These are phyloP conservation scores for Penicillium sp. DNA, from an alignment of 2,329 filamentous ascomycete genomes.

Conservation along the genomic window DNA sequence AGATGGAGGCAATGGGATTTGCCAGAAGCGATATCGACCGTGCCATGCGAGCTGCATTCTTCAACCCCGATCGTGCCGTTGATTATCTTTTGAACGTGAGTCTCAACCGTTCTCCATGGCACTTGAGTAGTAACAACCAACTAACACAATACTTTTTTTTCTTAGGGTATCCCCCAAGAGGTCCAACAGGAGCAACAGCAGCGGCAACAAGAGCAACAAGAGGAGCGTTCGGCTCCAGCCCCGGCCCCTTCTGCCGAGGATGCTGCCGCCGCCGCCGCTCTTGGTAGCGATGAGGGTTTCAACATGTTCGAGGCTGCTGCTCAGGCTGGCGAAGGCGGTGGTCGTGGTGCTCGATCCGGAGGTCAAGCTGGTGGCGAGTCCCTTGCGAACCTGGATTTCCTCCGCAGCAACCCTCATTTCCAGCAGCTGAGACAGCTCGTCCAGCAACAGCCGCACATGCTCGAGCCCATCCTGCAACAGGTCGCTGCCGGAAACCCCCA, in stretches of 20 bases:
- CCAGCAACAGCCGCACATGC: constrained; percentile 97
- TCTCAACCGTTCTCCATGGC: constrained; percentile 17
- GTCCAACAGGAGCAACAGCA: constrained; percentile 72
- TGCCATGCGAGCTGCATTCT: constrained; percentile 94
- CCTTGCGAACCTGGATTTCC: constrained; percentile 84
- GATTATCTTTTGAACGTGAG: constrained; percentile 89
- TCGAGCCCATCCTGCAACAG: constrained; percentile 96
- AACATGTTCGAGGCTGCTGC: constrained; percentile 95
- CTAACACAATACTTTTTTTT: background rate
- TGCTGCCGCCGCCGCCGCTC: constrained; percentile 38
- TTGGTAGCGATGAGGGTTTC: constrained; percentile 64
- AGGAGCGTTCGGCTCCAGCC: constrained; percentile 42
- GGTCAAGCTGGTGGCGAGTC: constrained; percentile 57
- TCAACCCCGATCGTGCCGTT: constrained; percentile 95
- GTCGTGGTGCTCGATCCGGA: constrained; percentile 46
- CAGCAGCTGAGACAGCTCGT: constrained; percentile 97
- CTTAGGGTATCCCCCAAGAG: constrained; percentile 86
- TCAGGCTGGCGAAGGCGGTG: constrained; percentile 62
- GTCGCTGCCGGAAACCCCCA: constrained; percentile 94
- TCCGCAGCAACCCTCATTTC: constrained; percentile 95
- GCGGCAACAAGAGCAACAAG: constrained; percentile 65
- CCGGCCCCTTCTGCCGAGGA: constrained; percentile 38
- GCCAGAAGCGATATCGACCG: constrained; percentile 83
- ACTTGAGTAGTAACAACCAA: background rate
- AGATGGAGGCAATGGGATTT: constrained; percentile 99